Conservation (phyloP, 2,329 filamentous ascomycete species). For the Sporothrix humicola region DNA sequence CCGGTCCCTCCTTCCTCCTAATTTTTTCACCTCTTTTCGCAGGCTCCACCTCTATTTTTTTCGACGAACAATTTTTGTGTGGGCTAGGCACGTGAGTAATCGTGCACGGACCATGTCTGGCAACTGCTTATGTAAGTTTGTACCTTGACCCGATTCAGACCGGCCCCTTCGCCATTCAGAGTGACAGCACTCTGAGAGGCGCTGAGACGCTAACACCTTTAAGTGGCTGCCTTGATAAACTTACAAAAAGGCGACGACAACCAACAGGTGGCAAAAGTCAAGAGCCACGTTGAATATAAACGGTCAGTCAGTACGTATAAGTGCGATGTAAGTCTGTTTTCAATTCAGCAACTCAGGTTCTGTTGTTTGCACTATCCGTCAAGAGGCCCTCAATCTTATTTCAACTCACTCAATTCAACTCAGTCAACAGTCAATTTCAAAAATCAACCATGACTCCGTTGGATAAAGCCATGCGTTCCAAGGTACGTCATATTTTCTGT, state of each 20-base stretch:
- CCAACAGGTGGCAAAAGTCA: conserved; percentile 26
- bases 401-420: not conserved
- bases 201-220: not conserved
- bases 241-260: conserved; percentile 1
- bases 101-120: conserved; percentile 8
- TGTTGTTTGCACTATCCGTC: not conserved
- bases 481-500: conserved; percentile 54
- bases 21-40: conserved; percentile 32
- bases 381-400: not conserved
- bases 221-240: conserved; percentile 25
- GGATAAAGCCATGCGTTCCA: conserved; percentile 72
- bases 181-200: not conserved
- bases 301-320: not conserved
- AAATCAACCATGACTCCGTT: conserved; percentile 69
- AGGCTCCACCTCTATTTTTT: conserved; percentile 26
- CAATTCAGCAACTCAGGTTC: not conserved
- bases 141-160: no score
- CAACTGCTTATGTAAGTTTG: conserved; percentile 25
- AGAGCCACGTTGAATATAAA: not conserved
- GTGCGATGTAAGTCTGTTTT: not conserved
- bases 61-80: conserved; percentile 34
- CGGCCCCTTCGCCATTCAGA: not conserved
- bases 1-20: conserved; percentile 13
- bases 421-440: not conserved
- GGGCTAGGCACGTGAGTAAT: conserved; percentile 35